Evolutionary conservation across 1,284 basidiomycete genomes (phyloP).

Genomic region (Butyriboletus appendiculatus): DNA sequence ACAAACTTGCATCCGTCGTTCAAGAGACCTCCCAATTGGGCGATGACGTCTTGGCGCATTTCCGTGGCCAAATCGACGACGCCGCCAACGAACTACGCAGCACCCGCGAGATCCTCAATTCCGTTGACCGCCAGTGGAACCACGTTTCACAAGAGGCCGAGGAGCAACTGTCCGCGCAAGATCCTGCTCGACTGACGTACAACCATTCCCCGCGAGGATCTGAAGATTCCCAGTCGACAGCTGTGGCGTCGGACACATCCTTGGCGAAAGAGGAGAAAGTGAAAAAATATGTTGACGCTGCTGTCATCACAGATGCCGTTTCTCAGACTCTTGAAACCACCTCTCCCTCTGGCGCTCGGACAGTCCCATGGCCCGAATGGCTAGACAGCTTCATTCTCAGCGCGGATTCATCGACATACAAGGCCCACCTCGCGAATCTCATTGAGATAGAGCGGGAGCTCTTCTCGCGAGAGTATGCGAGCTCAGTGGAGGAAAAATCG

Average conservation of each 20-base stretch:
- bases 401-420: conserved; percentile 38
- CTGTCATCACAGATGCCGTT: conserved; percentile 25
- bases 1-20: conserved; percentile 46
- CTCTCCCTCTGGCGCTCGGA: conserved; percentile 26
- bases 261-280: conserved; percentile 21
- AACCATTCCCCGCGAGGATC: conserved; percentile 45
- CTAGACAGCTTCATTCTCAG: conserved; percentile 36
- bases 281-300: conserved; percentile 25
- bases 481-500: conserved; percentile 33
- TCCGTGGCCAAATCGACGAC: conserved; percentile 53
- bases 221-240: conserved; percentile 56
- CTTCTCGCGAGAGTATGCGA: conserved; percentile 28
- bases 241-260: conserved; percentile 33
- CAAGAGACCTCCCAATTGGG: conserved; percentile 48
- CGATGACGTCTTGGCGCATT: conserved; percentile 45
- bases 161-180: conserved; percentile 34
- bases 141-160: conserved; percentile 46
- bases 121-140: conserved; percentile 41
- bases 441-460: conserved; percentile 42
- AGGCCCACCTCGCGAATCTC: conserved; percentile 37
- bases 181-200: conserved; percentile 23
- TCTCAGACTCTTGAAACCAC: conserved; percentile 24
- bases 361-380: conserved; percentile 42
- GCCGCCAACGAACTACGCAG: conserved; percentile 48
- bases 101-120: conserved; percentile 44